Evolutionary conservation across 352 stramenopile species (phyloP), one percentile per base, ranked within the genome.

Genomic region (Globisporangium apiculatum): DNA sequence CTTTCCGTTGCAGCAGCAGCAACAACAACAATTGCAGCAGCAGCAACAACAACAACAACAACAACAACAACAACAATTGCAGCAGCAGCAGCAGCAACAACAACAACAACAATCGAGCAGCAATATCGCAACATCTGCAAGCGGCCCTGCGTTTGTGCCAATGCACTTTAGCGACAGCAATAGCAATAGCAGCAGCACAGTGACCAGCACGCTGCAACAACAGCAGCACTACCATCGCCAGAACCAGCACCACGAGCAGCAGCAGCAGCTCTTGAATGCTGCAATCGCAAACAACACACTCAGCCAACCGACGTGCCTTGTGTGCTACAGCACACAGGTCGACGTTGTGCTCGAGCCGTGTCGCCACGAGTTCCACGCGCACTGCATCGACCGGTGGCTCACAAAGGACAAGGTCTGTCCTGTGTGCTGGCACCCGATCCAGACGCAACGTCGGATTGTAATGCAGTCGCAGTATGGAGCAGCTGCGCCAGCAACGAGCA

Each of bases 391-490:
- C 52, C 76, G 73, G 15, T 79, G 66, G 57, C 67, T 89, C 17
- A 75, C 72, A 24, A 91, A 94, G 55, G 79, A 89, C 62, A 90
- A 90, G 53, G 65, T 83, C 7, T 94, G 84, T 50, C 84, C 84
- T 3, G 75, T 75, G 14, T 94, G 84, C 62, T 90, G 80, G 71
- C 76, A 71, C 17, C 74, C 79, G 18, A 88, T 89, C 46, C 77
- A 91, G 58, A 76, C 61, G 42, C 71, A 86, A 51, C 76, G 77
- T 14, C 67, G 70, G 6, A 62, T 91, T 15, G 45, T 88, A 48
- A 57, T 66, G 14, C 38, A 47, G 17, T 7, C 46, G 38, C 54
- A 54, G 9, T 68, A 66, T 36, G 24, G 24, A 31, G 38, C 64
- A 40, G 18, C 55, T 48, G 41, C 36, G 35, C 45, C 53, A 48